Conservation (phyloP, 257 asterid genomes). For the Anisodus acutangulus region DNA sequence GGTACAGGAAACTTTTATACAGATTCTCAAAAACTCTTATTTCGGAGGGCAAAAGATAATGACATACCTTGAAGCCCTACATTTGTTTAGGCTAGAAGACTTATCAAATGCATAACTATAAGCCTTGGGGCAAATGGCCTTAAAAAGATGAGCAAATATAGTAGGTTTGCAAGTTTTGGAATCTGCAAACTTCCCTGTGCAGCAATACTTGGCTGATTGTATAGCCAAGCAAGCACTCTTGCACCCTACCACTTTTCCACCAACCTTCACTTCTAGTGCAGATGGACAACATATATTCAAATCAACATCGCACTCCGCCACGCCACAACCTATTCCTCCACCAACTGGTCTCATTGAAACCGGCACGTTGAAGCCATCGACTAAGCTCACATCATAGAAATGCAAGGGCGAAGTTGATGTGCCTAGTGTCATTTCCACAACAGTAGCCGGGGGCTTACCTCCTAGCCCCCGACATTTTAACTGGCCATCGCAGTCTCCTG, state of each 20-base stretch:
- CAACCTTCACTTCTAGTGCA: constrained; percentile 74
- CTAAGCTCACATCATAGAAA: constrained; percentile 85
- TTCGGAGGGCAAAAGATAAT: constrained; percentile 88
- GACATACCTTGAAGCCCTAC: constrained; percentile 79
- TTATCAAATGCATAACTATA: constrained; percentile 92
- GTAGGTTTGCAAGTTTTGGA: constrained; percentile 80
- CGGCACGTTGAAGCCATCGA: constrained; percentile 89
- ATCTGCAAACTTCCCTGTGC: constrained; percentile 76
- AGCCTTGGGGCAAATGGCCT: constrained; percentile 94
- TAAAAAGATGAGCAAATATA: constrained; percentile 69
- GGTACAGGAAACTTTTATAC: not conserved
- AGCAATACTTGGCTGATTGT: constrained; percentile 85
- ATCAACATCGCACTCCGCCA: constrained; percentile 80
- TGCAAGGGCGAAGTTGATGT: constrained; percentile 69
- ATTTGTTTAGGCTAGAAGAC: constrained; percentile 77
- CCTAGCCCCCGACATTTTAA: constrained; percentile 71
- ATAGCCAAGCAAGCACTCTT: constrained; percentile 91
- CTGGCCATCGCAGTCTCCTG: constrained; percentile 81
- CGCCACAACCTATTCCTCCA: constrained; percentile 86
- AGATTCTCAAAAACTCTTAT: constrained; percentile 29
- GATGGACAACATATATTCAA: constrained; percentile 86
- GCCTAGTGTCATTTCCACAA: constrained; percentile 97
- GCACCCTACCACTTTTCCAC: constrained; percentile 77
- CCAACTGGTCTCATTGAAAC: constrained; percentile 91
- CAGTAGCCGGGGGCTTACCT: constrained; percentile 88